Conservation (phyloP, 2,329 filamentous ascomycete species). For the Hyphodiscus sp. region DNA sequence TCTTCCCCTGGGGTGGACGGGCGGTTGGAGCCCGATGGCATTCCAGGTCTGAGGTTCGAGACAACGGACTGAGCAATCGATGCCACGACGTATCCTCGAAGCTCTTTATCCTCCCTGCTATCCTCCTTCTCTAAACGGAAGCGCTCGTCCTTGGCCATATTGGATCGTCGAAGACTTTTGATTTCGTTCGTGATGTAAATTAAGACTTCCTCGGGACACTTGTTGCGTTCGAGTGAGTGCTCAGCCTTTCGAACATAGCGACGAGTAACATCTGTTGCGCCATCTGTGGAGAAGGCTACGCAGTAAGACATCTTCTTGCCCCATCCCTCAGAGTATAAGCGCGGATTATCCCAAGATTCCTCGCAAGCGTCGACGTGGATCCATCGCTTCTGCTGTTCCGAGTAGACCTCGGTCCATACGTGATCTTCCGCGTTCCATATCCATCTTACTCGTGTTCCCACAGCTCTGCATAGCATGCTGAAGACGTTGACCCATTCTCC, state of each 20-base stretch:
- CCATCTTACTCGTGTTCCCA: constrained; percentile 89
- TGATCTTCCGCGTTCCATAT: constrained; percentile 98
- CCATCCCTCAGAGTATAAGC: constrained; percentile 92
- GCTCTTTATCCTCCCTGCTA: constrained; percentile 65
- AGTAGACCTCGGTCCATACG: constrained; percentile 97
- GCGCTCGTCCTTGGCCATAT: constrained; percentile 79
- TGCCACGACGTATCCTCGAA: constrained; percentile 66
- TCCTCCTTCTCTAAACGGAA: constrained; percentile 79
- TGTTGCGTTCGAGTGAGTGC: constrained; percentile 66
- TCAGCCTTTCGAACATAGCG: constrained; percentile 66
- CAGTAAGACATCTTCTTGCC: constrained; percentile 95
- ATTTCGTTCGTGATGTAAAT: constrained; percentile 92
- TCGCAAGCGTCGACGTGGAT: constrained; percentile 95
- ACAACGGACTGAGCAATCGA: constrained; percentile 64
- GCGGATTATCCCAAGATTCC: constrained; percentile 89
- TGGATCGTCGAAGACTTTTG: constrained; percentile 71
- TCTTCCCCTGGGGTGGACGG: constrained; percentile 39
- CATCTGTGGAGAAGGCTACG: constrained; percentile 92
- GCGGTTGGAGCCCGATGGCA: constrained; percentile 9
- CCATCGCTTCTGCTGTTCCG: constrained; percentile 88
- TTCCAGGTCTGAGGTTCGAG: constrained; percentile 20
- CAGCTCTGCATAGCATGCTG: constrained; percentile 91
- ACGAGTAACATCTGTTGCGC: constrained; percentile 59
- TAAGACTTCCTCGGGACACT: constrained; percentile 82
- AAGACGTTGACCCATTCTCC: constrained; percentile 99